Conservation (phyloP, 768 basidiomycete genomes). For the Dentipellis fragilis region DNA sequence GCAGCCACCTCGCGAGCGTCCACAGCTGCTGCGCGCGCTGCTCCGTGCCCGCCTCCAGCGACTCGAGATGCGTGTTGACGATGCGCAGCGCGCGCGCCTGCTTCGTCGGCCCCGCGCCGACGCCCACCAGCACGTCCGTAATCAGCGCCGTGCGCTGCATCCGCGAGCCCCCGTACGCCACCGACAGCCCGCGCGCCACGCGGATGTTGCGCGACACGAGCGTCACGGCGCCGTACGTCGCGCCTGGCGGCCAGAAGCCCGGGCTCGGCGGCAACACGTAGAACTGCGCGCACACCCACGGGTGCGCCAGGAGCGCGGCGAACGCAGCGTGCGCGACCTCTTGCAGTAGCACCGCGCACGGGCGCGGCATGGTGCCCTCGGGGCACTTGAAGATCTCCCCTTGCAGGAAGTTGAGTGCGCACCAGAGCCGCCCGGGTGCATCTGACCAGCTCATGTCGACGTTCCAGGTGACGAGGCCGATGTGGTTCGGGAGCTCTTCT, state of each 20-base stretch:
- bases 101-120: conserved; percentile 15
- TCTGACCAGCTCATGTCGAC: conserved; percentile 37
- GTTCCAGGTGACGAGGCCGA: conserved; percentile 68
- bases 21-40: conserved; percentile 39
- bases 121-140: conserved; percentile 33
- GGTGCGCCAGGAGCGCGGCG: conserved; percentile 36
- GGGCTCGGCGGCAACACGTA: conserved; percentile 42
- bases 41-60: conserved; percentile 33
- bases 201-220: conserved; percentile 50
- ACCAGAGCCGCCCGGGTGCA: conserved; percentile 32
- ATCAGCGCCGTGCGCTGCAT: conserved; percentile 49
- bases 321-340: conserved; percentile 46
- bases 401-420: conserved; percentile 46
- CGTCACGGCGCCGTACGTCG: conserved; percentile 59
- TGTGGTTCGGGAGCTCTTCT: conserved; percentile 24
- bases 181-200: conserved; percentile 35
- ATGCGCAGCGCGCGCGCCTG: conserved; percentile 40
- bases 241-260: conserved; percentile 42
- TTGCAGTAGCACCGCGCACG: conserved; percentile 61
- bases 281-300: conserved; percentile 58
- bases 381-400: conserved; percentile 39
- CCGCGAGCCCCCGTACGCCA: conserved; percentile 41
- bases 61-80: conserved; percentile 71
- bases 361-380: conserved; percentile 33
- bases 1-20: conserved; percentile 40